These are phyloP conservation scores for Incumbomyces lentus DNA, from an alignment of 2,329 filamentous ascomycete species.

Conservation along the genomic window DNA sequence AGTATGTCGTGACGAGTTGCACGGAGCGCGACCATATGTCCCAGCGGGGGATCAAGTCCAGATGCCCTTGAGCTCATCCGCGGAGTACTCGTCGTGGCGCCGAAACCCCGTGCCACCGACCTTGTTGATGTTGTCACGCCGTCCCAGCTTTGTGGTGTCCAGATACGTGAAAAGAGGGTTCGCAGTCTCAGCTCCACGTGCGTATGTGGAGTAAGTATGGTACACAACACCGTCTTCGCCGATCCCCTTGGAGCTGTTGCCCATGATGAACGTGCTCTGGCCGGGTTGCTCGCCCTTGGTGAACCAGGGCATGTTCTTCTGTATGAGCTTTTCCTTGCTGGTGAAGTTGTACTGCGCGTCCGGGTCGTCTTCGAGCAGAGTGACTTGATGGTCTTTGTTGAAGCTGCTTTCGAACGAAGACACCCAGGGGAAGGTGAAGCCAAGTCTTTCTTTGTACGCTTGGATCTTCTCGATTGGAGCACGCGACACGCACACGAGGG, in stretches of 20 bases:
- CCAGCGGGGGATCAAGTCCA: neutral
- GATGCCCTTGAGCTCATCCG: slow-evolving; percentile 7
- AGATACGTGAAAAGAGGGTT: slow-evolving; percentile 12
- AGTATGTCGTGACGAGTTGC: too few species aligned
- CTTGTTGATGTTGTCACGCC: slow-evolving; percentile 11
- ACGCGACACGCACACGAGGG: slow-evolving; percentile 31
- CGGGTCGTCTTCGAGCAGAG: slow-evolving; percentile 23
- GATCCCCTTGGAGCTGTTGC: slow-evolving; percentile 6
- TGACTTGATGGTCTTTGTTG: slow-evolving; percentile 33
- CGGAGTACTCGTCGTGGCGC: slow-evolving; percentile 14
- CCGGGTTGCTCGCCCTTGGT: slow-evolving; percentile 28
- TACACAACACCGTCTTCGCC: slow-evolving; percentile 25
- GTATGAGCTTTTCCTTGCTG: slow-evolving; percentile 13
- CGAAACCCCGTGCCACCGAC: slow-evolving; percentile 11
- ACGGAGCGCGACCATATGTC: too few species aligned
- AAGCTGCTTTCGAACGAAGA: slow-evolving; percentile 27
- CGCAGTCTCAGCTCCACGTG: slow-evolving; percentile 10
- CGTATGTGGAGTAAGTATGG: slow-evolving; percentile 27
- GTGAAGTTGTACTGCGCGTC: slow-evolving; percentile 24
- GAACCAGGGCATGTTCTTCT: slow-evolving; percentile 8
- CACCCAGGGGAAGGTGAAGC: slow-evolving; percentile 32
- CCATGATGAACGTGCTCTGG: slow-evolving; percentile 29
- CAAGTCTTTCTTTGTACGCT: slow-evolving; percentile 29
- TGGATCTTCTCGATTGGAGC: slow-evolving; percentile 30
- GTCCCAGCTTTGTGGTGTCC: slow-evolving; percentile 13